Evolutionary conservation across 306 rosid genomes (phyloP), one percentile per base, ranked within the genome.

Genomic region (Parietaria judaica): DNA sequence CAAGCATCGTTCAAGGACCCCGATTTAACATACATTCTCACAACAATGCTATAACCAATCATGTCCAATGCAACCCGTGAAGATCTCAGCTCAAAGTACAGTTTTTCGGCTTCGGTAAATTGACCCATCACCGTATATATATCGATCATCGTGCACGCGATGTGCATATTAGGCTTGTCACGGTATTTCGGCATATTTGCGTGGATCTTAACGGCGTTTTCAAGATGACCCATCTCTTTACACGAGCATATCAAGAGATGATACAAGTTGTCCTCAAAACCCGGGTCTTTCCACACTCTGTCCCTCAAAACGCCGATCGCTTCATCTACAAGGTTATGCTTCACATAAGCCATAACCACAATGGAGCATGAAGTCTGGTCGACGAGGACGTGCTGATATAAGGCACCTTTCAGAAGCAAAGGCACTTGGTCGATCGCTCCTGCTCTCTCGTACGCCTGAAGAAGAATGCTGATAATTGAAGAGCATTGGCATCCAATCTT

Each of bases 201-300:
- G 60, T 73, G 82, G 46, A 92, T 80, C 75, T 78, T 61, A 61
- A 88, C 81, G 41, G 96, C 96, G 79, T 79, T 78, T 65, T 88
- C 86, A 43, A 79, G 76, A 70, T 65, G 74, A 68, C 85, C 88
- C 36, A 67, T 76, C 61, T 92, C 99, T 74, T 82, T 92, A 71
- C 90, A 86, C 0, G 90, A 82, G 72, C 99, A 92, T 69, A 88
- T 92, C 74, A 92, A 75, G 61, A 92, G 73, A 74, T 92, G 96
- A 74, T 86, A 88, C 81, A 92, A 71, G 72, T 88, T 86, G 58
- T 72, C 87, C 74, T 92, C 95, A 6, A 80, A 86, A 54, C 11
- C 65, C 23, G 58, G 79, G 70, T 88, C 96, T 53, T 67, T 77
- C 98, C 99, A 92, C 72, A 57, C 70, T 64, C 80, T 88, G 44